Conservation (phyloP, 805 yeast genomes). For the Schwanniomyces occidentalis region DNA sequence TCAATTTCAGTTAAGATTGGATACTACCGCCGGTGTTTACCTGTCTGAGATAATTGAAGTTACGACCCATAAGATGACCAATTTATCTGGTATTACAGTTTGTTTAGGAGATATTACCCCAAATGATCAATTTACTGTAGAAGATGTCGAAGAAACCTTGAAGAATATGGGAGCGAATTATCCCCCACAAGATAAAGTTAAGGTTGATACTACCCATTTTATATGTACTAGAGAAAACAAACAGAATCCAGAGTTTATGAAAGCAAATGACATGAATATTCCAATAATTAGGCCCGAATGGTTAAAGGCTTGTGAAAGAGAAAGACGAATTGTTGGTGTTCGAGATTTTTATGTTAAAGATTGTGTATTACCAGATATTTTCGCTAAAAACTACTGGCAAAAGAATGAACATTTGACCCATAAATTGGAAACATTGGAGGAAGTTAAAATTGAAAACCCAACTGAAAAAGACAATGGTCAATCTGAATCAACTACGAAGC, state of each 20-base stretch:
- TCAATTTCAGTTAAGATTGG: conserved; percentile 74
- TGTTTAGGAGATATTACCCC: conserved; percentile 81
- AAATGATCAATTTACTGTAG: conserved; percentile 42
- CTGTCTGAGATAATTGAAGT: conserved; percentile 66
- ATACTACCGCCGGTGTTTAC: conserved; percentile 87
- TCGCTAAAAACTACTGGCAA: conserved; percentile 44
- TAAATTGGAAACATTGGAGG: not conserved
- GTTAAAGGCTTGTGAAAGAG: conserved; percentile 90
- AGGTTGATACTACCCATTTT: conserved; percentile 92
- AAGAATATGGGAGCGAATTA: conserved; percentile 72
- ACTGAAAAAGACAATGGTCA: not conserved
- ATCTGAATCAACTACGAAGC: too few relatives aligned
- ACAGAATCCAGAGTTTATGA: conserved; percentile 69
- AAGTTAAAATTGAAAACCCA: not conserved
- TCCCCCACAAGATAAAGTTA: conserved; percentile 70
- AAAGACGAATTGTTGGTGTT: conserved; percentile 89
- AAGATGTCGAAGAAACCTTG: conserved; percentile 64
- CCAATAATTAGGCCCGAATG: conserved; percentile 97
- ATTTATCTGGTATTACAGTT: conserved; percentile 86
- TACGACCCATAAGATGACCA: conserved; percentile 94
- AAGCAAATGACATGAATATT: conserved; percentile 81
- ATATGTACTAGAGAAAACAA: conserved; percentile 62
- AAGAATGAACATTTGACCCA: conserved; percentile 5
- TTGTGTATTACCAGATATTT: conserved; percentile 44
- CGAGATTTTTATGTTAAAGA: conserved; percentile 75